Percentiles rank a stretch among this genome's conserved stretches.
Conservation (phyloP, 192 early-diverging fungal genomes). For the Hyaloraphidium curvatum region DNA sequence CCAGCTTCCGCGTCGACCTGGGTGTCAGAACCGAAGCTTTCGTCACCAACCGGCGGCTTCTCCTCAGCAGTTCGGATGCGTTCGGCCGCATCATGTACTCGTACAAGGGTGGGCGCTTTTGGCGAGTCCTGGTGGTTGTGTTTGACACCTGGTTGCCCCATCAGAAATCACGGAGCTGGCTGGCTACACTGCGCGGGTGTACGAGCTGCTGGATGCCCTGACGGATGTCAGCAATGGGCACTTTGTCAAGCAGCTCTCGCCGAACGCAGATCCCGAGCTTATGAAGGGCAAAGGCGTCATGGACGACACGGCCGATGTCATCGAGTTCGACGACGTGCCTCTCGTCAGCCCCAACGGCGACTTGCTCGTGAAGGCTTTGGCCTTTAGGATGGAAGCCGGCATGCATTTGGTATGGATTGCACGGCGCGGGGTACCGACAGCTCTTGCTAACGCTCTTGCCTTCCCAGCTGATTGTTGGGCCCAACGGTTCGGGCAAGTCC, state of each 20-base stretch:
- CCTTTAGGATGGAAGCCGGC: constrained; percentile 75
- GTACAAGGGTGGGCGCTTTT: constrained; percentile 41
- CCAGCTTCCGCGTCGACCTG: too few relatives aligned
- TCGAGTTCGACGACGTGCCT: constrained; percentile 77
- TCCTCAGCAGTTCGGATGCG: constrained; percentile 58
- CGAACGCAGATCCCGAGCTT: constrained; percentile 14
- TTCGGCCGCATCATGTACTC: constrained; percentile 77
- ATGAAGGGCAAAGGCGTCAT: constrained; percentile 21
- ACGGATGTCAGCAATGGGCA: constrained; percentile 66
- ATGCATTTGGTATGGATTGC: constrained; percentile 52
- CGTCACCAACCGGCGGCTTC: constrained; percentile 53
- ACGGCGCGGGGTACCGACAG: background rate
- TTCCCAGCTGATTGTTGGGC: constrained; percentile 25
- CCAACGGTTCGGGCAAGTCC: constrained; percentile 87
- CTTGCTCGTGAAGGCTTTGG: constrained; percentile 64
- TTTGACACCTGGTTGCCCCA: background rate
- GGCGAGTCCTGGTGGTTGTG: background rate
- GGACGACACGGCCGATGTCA: constrained; percentile 24
- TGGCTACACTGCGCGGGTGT: constrained; percentile 81
- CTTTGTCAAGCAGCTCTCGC: constrained; percentile 50
- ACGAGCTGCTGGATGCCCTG: constrained; percentile 65
- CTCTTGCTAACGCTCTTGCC: constrained; percentile 20
- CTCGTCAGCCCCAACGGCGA: constrained; percentile 89
- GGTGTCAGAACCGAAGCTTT: constrained; percentile 43
- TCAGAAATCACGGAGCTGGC: constrained; percentile 72